Conservation (phyloP, 768 basidiomycete genomes). For the Roridomyces roridus region DNA sequence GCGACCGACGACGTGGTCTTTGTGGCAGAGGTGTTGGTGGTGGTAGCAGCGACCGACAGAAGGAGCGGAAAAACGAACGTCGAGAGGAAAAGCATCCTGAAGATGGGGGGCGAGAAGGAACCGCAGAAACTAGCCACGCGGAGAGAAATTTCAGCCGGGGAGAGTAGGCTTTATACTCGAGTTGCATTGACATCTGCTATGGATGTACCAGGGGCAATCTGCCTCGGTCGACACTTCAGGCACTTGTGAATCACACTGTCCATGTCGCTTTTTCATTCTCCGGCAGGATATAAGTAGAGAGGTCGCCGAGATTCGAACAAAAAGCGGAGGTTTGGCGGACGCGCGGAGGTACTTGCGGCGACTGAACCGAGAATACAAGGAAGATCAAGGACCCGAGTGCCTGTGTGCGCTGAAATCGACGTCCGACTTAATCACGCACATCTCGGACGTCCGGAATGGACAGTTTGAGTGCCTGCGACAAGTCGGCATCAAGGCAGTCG, state of each 20-base stretch:
- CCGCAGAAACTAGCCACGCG: background rate
- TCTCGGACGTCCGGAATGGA: background rate
- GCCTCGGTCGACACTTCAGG: slow-evolving; percentile 18
- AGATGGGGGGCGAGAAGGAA: slow-evolving; percentile 4
- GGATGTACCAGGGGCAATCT: slow-evolving; percentile 16
- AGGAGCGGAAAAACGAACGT: slow-evolving; percentile 12
- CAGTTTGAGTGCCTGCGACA: too few species aligned
- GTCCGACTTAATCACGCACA: slow-evolving; percentile 8
- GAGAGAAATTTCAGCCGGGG: slow-evolving; percentile 9
- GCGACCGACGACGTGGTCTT: slow-evolving; percentile 24
- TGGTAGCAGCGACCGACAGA: slow-evolving; percentile 33
- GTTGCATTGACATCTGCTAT: slow-evolving; percentile 19
- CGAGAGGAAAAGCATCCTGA: slow-evolving; percentile 33
- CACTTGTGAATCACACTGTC: slow-evolving; percentile 5
- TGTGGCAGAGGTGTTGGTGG: slow-evolving; percentile 36
- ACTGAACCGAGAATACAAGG: background rate
- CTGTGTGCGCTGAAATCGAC: background rate
- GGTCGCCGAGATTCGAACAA: background rate
- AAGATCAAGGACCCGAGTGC: slow-evolving; percentile 18
- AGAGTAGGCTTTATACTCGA: slow-evolving; percentile 4
- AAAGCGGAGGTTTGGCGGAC: background rate
- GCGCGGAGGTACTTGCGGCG: background rate
- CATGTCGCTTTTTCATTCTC: background rate
- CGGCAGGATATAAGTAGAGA: slow-evolving; percentile 1
- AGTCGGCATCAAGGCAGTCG: too few species aligned